Conservation (phyloP, 1,284 basidiomycete species). For the Fomitopsis betulina region DNA sequence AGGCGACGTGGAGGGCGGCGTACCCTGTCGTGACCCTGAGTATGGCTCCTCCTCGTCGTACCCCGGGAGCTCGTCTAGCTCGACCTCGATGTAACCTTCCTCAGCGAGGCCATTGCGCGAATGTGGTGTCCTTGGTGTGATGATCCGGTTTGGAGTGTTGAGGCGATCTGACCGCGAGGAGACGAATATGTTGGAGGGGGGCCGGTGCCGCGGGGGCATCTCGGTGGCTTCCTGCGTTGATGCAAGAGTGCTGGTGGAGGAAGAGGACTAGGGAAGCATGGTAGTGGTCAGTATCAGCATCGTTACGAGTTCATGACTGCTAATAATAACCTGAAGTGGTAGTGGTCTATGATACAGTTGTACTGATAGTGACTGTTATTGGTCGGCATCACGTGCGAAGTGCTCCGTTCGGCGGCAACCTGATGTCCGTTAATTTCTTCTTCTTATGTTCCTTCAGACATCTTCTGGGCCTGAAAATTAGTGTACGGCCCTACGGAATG, state of each 20-base stretch:
- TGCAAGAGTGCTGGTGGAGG: background rate
- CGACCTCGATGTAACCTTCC: conserved; percentile 45
- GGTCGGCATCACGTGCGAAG: no score
- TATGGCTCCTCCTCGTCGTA: conserved; percentile 29
- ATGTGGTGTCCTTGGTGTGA: conserved; percentile 63
- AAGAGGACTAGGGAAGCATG: background rate
- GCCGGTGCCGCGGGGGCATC: conserved; percentile 5
- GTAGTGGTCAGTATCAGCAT: background rate
- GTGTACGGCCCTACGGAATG: no score
- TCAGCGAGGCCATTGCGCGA: conserved; percentile 55
- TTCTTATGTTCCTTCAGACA: no score
- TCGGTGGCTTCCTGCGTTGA: background rate
- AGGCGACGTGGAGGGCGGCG: conserved; percentile 50
- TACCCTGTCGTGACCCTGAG: conserved; percentile 34
- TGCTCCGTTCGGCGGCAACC: no score
- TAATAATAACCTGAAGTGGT: no score
- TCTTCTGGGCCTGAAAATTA: no score
- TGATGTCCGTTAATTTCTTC: no score
- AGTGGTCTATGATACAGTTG: background rate
- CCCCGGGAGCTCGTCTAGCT: conserved; percentile 36
- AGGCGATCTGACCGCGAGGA: conserved; percentile 26
- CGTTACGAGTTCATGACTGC: no score
- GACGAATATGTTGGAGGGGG: conserved; percentile 19
- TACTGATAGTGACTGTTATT: no score
- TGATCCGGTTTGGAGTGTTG: conserved; percentile 31